Percentiles rank a stretch among this genome's conserved stretches.
Conservation (phyloP, 2,329 filamentous ascomycete genomes). For the Aspergillus brasiliensis region DNA sequence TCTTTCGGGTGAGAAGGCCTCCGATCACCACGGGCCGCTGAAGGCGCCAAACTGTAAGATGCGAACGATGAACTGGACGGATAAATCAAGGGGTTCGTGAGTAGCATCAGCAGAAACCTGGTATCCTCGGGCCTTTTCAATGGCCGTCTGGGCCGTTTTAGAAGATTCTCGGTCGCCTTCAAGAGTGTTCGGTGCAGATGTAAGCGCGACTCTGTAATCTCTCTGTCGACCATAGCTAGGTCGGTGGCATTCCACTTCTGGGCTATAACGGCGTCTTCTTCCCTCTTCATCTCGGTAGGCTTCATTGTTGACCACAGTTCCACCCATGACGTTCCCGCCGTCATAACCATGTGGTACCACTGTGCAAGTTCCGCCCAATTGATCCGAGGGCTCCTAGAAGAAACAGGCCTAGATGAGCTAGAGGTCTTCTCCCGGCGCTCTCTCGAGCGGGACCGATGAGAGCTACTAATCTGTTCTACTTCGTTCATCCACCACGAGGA, state of each 20-base stretch:
- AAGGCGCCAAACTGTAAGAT: conserved; percentile 16
- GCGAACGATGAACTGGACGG: conserved; percentile 36
- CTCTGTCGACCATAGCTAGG: conserved; percentile 52
- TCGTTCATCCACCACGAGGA: conserved; percentile 78
- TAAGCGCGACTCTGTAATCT: conserved; percentile 63
- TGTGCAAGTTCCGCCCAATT: conserved; percentile 71
- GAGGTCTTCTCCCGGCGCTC: conserved; percentile 29
- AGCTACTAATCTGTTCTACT: conserved; percentile 41
- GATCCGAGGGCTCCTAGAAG: conserved; percentile 66
- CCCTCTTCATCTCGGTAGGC: conserved; percentile 32
- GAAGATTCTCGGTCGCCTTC: conserved; percentile 74
- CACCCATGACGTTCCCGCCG: conserved; percentile 69
- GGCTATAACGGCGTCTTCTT: conserved; percentile 23
- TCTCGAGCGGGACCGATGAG: conserved; percentile 30
- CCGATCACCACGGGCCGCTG: conserved; percentile 26
- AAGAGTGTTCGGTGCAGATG: conserved; percentile 71
- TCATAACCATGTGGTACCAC: conserved; percentile 74
- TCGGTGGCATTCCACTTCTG: conserved; percentile 47
- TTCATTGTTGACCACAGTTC: conserved; percentile 59
- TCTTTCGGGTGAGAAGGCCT: conserved; percentile 34
- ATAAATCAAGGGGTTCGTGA: conserved; percentile 77
- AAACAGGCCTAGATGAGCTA: conserved; percentile 47
- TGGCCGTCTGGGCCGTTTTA: conserved; percentile 75
- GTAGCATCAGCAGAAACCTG: conserved; percentile 75
- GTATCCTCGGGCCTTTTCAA: conserved; percentile 69